These are phyloP conservation scores for Picochlorum sp. DNA, from an alignment of 139 green algal genomes.

Conservation along the genomic window DNA sequence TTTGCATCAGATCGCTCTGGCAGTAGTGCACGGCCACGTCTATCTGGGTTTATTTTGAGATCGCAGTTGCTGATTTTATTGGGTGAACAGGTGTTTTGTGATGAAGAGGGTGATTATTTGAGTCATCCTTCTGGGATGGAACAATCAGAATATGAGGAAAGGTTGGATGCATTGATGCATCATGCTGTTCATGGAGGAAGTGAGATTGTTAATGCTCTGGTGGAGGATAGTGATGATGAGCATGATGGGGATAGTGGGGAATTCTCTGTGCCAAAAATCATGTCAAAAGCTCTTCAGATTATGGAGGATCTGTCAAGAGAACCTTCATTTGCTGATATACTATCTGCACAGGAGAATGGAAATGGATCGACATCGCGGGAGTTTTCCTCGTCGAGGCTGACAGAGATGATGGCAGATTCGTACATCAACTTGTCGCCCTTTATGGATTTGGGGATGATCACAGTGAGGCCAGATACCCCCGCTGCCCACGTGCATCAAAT, in stretches of 20 bases:
- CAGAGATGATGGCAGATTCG: conserved; percentile 13
- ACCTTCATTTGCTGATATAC: not conserved
- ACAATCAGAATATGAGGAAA: not conserved
- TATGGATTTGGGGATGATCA: conserved; percentile 64
- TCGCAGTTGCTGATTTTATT: conserved; percentile 76
- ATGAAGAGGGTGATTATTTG: conserved; percentile 23
- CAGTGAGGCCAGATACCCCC: conserved; percentile 33
- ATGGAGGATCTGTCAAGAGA: conserved; percentile 10
- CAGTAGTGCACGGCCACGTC: not conserved
- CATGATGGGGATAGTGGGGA: not conserved
- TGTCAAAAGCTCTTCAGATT: not conserved
- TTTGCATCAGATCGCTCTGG: conserved; percentile 1
- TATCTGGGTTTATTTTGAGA: conserved; percentile 76
- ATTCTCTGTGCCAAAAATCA: not conserved
- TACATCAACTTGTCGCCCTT: conserved; percentile 76
- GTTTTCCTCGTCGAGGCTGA: not conserved
- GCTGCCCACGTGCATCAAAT: conserved; percentile 40
- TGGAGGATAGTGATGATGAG: conserved; percentile 8
- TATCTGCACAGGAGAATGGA: not conserved
- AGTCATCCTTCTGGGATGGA: conserved; percentile 23
- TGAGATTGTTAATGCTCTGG: conserved; percentile 2
- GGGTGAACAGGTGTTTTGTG: conserved; percentile 28
- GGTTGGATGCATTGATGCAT: conserved; percentile 17
- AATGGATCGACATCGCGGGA: not conserved
- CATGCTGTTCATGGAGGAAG: not conserved